These are phyloP conservation scores for Papiliotrema nemorosa DNA, from an alignment of 1,284 basidiomycete species.

Conservation along the genomic window DNA sequence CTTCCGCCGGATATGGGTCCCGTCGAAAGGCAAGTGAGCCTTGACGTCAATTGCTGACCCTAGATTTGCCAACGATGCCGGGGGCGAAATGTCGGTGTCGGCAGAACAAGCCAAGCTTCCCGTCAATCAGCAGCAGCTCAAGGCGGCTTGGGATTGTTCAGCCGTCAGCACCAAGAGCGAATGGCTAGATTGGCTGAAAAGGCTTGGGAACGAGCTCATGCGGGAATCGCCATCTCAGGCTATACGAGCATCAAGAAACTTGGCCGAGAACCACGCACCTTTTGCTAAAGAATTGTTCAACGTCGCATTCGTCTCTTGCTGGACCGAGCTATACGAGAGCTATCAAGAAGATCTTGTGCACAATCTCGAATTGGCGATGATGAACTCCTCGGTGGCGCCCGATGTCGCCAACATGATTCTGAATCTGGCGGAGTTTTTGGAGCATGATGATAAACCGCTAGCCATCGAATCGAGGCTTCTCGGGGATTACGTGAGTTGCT, in stretches of 20 bases:
- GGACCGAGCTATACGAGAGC: conserved; percentile 92
- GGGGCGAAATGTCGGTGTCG: conserved; percentile 32
- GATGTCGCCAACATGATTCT: conserved; percentile 92
- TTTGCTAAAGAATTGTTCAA: conserved; percentile 96
- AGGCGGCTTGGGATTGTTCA: conserved; percentile 93
- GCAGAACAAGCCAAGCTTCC: conserved; percentile 80
- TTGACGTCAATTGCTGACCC: not conserved
- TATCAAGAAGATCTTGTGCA: conserved; percentile 96
- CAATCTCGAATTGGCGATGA: conserved; percentile 85
- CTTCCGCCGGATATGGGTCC: conserved; percentile 63
- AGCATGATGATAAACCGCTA: conserved; percentile 95
- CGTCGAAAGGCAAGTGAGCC: conserved; percentile 45
- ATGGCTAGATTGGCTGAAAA: conserved; percentile 95
- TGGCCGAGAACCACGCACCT: conserved; percentile 88
- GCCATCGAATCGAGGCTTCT: conserved; percentile 91
- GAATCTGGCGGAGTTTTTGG: conserved; percentile 99
- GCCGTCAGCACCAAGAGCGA: conserved; percentile 77
- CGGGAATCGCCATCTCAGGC: conserved; percentile 98
- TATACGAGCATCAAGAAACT: conserved; percentile 87
- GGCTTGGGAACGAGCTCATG: conserved; percentile 93
- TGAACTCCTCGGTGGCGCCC: conserved; percentile 71
- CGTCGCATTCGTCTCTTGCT: conserved; percentile 96
- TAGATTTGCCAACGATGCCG: conserved; percentile 35
- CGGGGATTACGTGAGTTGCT: conserved; percentile 68
- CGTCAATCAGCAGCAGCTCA: conserved; percentile 96